Percentiles rank a stretch among this genome's conserved stretches.
phyloP scores from a whole-genome alignment of 1,284 basidiomycete species.

The Anthracocystis setariae region DNA sequence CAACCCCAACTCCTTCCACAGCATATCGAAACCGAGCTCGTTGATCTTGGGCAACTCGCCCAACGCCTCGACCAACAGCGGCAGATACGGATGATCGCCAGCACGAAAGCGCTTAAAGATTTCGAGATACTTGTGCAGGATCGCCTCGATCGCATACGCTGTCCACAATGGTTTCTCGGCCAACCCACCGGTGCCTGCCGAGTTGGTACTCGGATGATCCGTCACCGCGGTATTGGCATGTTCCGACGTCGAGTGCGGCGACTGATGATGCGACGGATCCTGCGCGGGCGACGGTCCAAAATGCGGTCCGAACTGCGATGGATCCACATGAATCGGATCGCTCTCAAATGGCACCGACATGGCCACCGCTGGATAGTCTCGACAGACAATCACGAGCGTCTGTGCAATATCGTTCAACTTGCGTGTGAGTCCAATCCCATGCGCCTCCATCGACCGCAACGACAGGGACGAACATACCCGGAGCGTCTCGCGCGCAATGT shows the following conservation, averaged over 20 bases:
- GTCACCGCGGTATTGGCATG: neutral
- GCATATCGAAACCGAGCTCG: conserved; percentile 39
- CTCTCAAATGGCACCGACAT: conserved; percentile 47
- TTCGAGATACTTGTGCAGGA: conserved; percentile 55
- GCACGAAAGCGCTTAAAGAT: conserved; percentile 51
- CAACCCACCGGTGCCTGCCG: neutral
- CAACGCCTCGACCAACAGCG: conserved; percentile 45
- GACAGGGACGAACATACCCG: conserved; percentile 52
- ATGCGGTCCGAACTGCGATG: conserved; percentile 38
- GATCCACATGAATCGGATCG: conserved; percentile 46
- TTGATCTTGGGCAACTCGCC: conserved; percentile 54
- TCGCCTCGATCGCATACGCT: conserved; percentile 47
- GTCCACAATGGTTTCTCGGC: conserved; percentile 41
- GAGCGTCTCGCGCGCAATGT: conserved; percentile 55
- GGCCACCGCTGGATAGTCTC: conserved; percentile 48
- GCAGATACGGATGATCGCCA: conserved; percentile 55
- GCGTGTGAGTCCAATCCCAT: conserved; percentile 53
- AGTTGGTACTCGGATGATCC: conserved; percentile 17
- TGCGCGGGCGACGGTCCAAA: conserved; percentile 31
- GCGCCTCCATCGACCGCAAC: conserved; percentile 55
- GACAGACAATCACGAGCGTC: conserved; percentile 54
- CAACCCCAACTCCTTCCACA: conserved; percentile 39
- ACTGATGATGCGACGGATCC: conserved; percentile 10
- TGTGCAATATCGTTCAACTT: conserved; percentile 61
- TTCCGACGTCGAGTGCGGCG: conserved; percentile 1